A percentile compares a stretch with the other conserved stretches of the same genome.
phyloP scores from a whole-genome alignment of 2,329 filamentous ascomycete genomes.

The Cladosporium phlei region DNA sequence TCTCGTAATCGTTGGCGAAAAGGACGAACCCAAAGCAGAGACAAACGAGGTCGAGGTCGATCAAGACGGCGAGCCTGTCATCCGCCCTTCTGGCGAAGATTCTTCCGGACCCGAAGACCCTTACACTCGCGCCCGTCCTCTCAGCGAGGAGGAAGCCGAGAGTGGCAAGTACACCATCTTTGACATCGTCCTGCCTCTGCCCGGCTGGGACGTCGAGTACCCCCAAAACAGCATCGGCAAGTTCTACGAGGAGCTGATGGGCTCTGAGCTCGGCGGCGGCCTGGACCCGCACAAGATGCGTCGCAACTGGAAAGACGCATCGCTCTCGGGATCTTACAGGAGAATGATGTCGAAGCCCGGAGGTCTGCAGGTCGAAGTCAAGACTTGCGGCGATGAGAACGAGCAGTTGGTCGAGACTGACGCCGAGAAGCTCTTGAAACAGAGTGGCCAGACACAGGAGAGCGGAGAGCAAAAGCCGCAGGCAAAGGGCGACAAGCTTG shows the following conservation, averaged over 20 bases:
- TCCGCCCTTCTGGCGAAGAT: slow-evolving; percentile 56
- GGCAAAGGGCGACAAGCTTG: slow-evolving; percentile 50
- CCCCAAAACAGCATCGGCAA: slow-evolving; percentile 76
- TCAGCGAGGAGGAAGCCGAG: slow-evolving; percentile 72
- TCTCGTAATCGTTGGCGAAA: slow-evolving; percentile 64
- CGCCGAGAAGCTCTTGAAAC: slow-evolving; percentile 56
- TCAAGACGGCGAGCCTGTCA: slow-evolving; percentile 61
- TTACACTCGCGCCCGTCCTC: slow-evolving; percentile 64
- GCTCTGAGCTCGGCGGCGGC: slow-evolving; percentile 65
- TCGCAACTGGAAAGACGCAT: slow-evolving; percentile 78
- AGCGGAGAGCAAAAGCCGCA: slow-evolving; percentile 9
- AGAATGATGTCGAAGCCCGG: slow-evolving; percentile 71
- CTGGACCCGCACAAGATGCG: slow-evolving; percentile 86
- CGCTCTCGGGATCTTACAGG: slow-evolving; percentile 81
- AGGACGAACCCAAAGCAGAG: slow-evolving; percentile 40
- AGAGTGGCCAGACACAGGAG: slow-evolving; percentile 9
- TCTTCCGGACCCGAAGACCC: slow-evolving; percentile 50
- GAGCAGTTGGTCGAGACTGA: slow-evolving; percentile 90
- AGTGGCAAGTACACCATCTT: slow-evolving; percentile 75
- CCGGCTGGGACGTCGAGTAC: slow-evolving; percentile 85
- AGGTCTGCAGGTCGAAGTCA: slow-evolving; percentile 63
- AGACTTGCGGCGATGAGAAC: slow-evolving; percentile 58
- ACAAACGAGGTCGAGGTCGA: slow-evolving; percentile 41
- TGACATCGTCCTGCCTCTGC: slow-evolving; percentile 86
- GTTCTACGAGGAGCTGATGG: slow-evolving; percentile 86